Evolutionary conservation across 2,329 filamentous ascomycete species (phyloP), one percentile per base, ranked within the genome.

Genomic region (Penicillium sp.): DNA sequence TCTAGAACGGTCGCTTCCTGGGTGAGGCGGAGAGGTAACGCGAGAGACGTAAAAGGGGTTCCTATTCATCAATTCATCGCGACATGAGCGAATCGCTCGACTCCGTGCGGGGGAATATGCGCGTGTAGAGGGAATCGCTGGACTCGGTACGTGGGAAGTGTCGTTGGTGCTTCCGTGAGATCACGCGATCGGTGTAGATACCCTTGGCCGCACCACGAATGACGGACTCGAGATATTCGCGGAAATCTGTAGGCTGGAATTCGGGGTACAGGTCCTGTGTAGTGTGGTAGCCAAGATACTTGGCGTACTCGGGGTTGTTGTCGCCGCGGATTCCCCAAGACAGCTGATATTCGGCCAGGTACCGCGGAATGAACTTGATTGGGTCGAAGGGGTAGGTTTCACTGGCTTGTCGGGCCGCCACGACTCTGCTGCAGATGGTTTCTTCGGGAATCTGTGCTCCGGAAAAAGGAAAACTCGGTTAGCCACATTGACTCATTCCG

Each of bases 181-280:
- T 68, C 49, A 66, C 64, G 11, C 72, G 71, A 59, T 73, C 72
- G 34, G 66, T 68, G 64, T 76, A 76, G 10, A 73, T 60, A 49
- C 68, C 73, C 66, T 68, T 70, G 15, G 69, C 74, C 27, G 74
- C 76, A 11, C 79, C 79, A 10, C 67, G 70, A 25, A 81, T 60
- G 7, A 80, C 66, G 1, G 75, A 73, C 49, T 73, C 64, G 9
- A 78, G 65, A 56, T 75, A 80, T 6, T 72, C 70, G 56, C 69
- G 68, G 61, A 79, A 77, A 19, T 69, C 68, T 33, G 65, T 75
- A 1, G 72, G 72, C 51, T 75, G 59, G 53, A 83, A 72, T 21
- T 82, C 81, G 3, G 82, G 82, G 62, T 84, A 85, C 25, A 85
- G 70, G 19, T 84, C 79, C 61, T 78, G 79, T 33, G 72, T 76